phyloP scores from a whole-genome alignment of 2,329 filamentous ascomycete genomes.

The Purpureocillium takamizusanense region DNA sequence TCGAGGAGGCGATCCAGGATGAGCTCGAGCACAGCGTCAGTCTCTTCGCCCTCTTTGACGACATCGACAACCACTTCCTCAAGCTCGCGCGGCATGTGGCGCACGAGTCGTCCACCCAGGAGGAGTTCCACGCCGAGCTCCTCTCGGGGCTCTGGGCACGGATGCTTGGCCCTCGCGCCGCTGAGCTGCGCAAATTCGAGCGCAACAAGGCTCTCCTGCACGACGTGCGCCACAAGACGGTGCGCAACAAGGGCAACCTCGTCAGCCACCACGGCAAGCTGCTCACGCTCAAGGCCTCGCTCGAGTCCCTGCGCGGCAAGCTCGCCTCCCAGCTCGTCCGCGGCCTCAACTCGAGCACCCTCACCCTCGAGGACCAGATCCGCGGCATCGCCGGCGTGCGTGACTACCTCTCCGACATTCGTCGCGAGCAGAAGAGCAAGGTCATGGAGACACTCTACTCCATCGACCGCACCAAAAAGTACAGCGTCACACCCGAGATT shows the following conservation, averaged over 20 bases:
- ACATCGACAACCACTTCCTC: constrained; percentile 82
- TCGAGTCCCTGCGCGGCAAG: constrained; percentile 76
- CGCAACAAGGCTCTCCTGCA: constrained; percentile 75
- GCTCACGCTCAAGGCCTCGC: constrained; percentile 72
- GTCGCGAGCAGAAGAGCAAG: constrained; percentile 73
- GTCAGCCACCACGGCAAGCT: constrained; percentile 81
- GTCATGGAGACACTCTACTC: constrained; percentile 61
- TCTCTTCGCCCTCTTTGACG: constrained; percentile 84
- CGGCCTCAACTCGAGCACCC: constrained; percentile 55
- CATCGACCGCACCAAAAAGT: constrained; percentile 7
- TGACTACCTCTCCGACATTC: constrained; percentile 63
- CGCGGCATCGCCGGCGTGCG: constrained; percentile 72
- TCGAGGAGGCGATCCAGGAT: constrained; percentile 81
- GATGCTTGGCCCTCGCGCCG: constrained; percentile 67
- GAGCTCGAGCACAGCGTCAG: constrained; percentile 74
- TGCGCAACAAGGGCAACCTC: constrained; percentile 78
- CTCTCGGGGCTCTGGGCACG: constrained; percentile 80
- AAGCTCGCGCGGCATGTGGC: constrained; percentile 80
- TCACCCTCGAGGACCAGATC: constrained; percentile 80
- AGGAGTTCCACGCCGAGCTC: constrained; percentile 71
- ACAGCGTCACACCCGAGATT: constrained; percentile 12
- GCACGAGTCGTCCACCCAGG: constrained; percentile 73
- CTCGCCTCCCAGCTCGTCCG: constrained; percentile 77
- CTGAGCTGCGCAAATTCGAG: constrained; percentile 78
- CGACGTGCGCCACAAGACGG: constrained; percentile 72